Base-by-base conservation (phyloP, 805 yeast genomes). In the Maudiozyma pseudohumilis region DNA sequence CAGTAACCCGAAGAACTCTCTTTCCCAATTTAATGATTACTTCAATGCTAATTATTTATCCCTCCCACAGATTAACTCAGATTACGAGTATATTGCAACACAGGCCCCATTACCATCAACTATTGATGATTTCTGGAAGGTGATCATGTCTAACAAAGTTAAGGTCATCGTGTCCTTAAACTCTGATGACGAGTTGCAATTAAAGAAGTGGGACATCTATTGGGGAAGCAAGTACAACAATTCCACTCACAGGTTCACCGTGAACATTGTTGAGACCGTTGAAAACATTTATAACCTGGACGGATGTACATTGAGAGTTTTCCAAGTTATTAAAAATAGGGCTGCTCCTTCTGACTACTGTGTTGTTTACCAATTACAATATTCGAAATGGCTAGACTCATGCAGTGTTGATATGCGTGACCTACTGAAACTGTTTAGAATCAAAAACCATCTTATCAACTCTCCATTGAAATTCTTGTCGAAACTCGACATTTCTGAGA, bases 41-140 rank as follows among this genome's bases (percentile, higher is more conserved):
- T 82, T 87, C 50, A 88, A 87, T 57, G 96, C 96, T 0, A 83
- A 88, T n/a, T 80, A 83, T 57, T 60, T 83, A 17, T 50, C 44
- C 22, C 49, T 62, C 40, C 66, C 47, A 51, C 68, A 52, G 48
- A 66, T 57, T 48, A 67, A 52, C 52, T 64, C 45, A 3, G 52
- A 53, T 39, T 61, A 47, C 54, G 53, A 66, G 27, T 82, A 80
- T 51, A 82, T 88, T 44, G 96, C 95, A 0, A 74, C 94, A 1
- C 96, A 89, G 55, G 98, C 96, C 1, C 98, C 98, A 2, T 56
- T 83, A 30, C 67, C 66, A 3, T 69, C 73, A 16, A 89, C 97
- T 0, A 69, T 80, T 30, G 82, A 80, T 24, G 96, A 89, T 56
- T 89, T 92, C 53, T 89, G 96, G 95, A 80, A 77, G 46, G 83